These are phyloP conservation scores for Pythium plurisporium DNA, from an alignment of 352 stramenopile genomes.

Conservation along the genomic window DNA sequence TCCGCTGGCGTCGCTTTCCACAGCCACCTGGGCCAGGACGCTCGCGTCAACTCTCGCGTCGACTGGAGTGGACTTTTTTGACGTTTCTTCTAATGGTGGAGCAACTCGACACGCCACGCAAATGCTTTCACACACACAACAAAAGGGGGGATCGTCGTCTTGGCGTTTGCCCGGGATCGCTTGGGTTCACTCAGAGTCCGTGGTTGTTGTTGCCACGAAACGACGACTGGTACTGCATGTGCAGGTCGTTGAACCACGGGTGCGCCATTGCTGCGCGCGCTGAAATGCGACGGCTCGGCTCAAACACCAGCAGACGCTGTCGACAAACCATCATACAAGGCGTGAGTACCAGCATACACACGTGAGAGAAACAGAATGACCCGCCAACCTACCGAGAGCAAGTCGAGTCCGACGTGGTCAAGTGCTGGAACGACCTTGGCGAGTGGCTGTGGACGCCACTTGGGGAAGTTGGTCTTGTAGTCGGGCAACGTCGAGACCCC, in stretches of 20 bases:
- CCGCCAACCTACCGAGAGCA: slow-evolving; percentile 58
- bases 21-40: too few species aligned
- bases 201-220: slow-evolving; percentile 56
- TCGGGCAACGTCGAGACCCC: slow-evolving; percentile 96
- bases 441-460: slow-evolving; percentile 92
- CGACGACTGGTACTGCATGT: slow-evolving; percentile 60
- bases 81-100: background rate
- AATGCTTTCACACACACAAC: background rate
- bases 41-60: too few species aligned
- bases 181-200: slow-evolving; percentile 22
- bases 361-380: slow-evolving; percentile 4
- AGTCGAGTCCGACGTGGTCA: slow-evolving; percentile 71
- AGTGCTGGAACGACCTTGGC: slow-evolving; percentile 85
- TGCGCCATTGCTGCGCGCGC: slow-evolving; percentile 77
- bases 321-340: background rate
- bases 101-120: background rate
- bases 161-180: too few species aligned
- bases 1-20: too few species aligned
- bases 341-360: slow-evolving; percentile 11
- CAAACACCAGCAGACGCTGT: slow-evolving; percentile 78
- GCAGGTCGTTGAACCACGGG: slow-evolving; percentile 81
- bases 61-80: too few species aligned
- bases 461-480: slow-evolving; percentile 98
- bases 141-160: background rate
- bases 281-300: slow-evolving; percentile 74